phyloP scores from a whole-genome alignment of 1,284 basidiomycete species.

The Puccinia triticina region DNA sequence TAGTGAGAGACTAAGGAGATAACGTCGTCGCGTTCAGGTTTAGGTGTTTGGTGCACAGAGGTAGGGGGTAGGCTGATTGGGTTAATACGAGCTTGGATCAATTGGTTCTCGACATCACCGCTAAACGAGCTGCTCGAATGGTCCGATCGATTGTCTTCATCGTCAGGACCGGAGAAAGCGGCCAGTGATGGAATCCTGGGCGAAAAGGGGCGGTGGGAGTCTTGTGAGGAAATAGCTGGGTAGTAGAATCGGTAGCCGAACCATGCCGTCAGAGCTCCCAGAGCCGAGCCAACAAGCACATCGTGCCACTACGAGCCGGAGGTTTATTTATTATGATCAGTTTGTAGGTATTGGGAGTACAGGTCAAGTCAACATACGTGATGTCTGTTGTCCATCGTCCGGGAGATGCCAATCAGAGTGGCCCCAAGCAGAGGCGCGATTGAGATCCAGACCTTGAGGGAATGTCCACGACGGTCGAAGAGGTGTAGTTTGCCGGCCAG shows the following conservation, averaged over 20 bases:
- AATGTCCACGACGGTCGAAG: slow-evolving; percentile 78
- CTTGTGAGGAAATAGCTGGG: slow-evolving; percentile 54
- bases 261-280: slow-evolving; percentile 75
- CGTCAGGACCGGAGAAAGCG: background rate
- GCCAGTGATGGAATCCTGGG: slow-evolving; percentile 63
- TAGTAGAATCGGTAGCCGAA: slow-evolving; percentile 73
- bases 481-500: slow-evolving; percentile 88
- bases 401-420: slow-evolving; percentile 75
- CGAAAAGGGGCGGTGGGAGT: slow-evolving; percentile 73
- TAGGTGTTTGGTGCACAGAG: background rate
- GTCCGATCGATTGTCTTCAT: background rate
- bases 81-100: background rate
- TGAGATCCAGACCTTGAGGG: slow-evolving; percentile 81
- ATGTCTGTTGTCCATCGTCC: slow-evolving; percentile 63
- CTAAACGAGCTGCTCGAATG: slow-evolving; percentile 9
- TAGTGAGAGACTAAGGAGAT: slow-evolving; percentile 9
- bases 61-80: slow-evolving; percentile 8
- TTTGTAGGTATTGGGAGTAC: slow-evolving; percentile 79
- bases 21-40: background rate
- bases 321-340: slow-evolving; percentile 68
- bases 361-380: slow-evolving; percentile 58
- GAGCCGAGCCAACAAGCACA: slow-evolving; percentile 74
- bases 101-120: slow-evolving; percentile 18
- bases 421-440: slow-evolving; percentile 77
- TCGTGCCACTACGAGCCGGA: slow-evolving; percentile 71